A percentile compares a stretch with the other conserved stretches of the same genome.
Conservation (phyloP, 1,284 basidiomycete species). For the Trametes polyzona region DNA sequence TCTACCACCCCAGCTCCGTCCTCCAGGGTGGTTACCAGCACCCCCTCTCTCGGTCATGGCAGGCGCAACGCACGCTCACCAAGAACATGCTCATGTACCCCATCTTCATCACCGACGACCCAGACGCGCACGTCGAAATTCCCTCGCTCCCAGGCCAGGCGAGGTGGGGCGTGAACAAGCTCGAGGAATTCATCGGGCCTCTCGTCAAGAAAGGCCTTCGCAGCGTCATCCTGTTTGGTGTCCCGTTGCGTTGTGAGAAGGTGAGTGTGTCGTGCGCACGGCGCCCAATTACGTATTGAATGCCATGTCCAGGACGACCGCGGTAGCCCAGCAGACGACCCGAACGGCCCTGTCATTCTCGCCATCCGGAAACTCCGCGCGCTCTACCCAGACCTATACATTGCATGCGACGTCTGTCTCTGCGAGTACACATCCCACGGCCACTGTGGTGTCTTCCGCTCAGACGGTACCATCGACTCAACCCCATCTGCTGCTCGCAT, state of each 20-base stretch:
- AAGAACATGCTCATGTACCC: conserved; percentile 98
- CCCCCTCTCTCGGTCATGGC: conserved; percentile 85
- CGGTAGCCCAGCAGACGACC: conserved; percentile 91
- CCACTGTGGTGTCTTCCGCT: conserved; percentile 87
- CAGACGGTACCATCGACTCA: conserved; percentile 78
- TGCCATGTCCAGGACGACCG: conserved; percentile 73
- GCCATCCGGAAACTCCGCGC: conserved; percentile 80
- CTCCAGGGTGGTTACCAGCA: conserved; percentile 94
- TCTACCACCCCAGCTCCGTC: conserved; percentile 56
- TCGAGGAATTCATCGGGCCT: conserved; percentile 88
- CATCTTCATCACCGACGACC: conserved; percentile 94
- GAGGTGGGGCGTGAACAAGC: conserved; percentile 92
- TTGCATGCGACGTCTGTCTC: conserved; percentile 97
- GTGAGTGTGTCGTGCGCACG: conserved; percentile 46
- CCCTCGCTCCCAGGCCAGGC: conserved; percentile 83
- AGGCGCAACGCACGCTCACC: conserved; percentile 73
- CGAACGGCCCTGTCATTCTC: conserved; percentile 89
- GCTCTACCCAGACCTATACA: conserved; percentile 84
- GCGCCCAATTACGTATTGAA: not conserved
- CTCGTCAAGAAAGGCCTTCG: conserved; percentile 88
- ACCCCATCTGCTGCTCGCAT: conserved; percentile 82
- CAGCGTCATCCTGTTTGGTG: conserved; percentile 97
- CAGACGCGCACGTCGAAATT: conserved; percentile 81
- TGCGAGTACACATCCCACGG: conserved; percentile 99
- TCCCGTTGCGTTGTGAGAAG: conserved; percentile 85